Conservation (phyloP, 2,329 filamentous ascomycete genomes). For the Alternaria sp. region DNA sequence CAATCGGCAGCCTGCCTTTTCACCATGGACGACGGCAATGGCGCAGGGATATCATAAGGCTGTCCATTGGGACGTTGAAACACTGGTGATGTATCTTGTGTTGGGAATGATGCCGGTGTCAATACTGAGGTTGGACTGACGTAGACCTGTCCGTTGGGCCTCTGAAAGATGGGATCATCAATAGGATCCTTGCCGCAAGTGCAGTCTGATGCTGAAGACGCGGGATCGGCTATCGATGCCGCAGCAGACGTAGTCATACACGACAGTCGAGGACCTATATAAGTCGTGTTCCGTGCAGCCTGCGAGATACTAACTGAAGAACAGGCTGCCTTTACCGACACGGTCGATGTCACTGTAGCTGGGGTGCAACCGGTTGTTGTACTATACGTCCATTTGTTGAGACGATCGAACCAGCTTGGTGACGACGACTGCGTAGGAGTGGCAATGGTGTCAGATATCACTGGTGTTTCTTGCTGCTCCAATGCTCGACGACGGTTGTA, state of each 20-base stretch:
- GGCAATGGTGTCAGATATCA: neutral
- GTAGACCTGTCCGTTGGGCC: slow-evolving; percentile 5
- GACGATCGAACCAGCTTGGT: neutral
- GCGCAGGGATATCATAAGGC: neutral
- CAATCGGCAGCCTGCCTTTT: slow-evolving; percentile 43
- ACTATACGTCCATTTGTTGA: slow-evolving; percentile 13
- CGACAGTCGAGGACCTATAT: slow-evolving; percentile 13
- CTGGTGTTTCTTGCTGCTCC: slow-evolving; percentile 5
- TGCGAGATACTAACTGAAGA: neutral
- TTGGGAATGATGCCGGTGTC: neutral
- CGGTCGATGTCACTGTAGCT: slow-evolving; percentile 21
- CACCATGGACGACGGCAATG: neutral
- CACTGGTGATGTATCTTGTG: neutral
- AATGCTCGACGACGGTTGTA: slow-evolving; percentile 24
- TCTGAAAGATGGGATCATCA: neutral
- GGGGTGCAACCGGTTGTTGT: slow-evolving; percentile 13
- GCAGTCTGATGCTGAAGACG: neutral
- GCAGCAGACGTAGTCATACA: slow-evolving; percentile 15
- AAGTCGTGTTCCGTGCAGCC: slow-evolving; percentile 10
- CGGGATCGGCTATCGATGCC: neutral
- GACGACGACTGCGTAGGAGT: neutral
- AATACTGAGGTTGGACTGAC: neutral
- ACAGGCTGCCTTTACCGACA: slow-evolving; percentile 23
- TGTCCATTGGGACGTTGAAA: neutral
- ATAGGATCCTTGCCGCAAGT: slow-evolving; percentile 2